These are phyloP conservation scores for Tolypocladium ophioglossoides DNA, from an alignment of 2,329 filamentous ascomycete species.

Conservation along the genomic window DNA sequence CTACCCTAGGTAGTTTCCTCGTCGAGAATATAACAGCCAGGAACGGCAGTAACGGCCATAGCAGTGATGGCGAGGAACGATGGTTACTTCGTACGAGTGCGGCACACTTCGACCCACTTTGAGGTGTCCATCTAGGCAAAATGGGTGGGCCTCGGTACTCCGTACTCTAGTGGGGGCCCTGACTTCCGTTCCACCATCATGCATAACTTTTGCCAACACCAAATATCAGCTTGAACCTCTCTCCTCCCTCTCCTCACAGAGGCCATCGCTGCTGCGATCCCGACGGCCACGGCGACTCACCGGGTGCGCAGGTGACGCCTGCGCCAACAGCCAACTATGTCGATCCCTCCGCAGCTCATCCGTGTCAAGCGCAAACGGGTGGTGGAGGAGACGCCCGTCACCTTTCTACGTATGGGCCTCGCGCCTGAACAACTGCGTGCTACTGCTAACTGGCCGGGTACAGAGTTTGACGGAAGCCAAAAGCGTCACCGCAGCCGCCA, in stretches of 20 bases:
- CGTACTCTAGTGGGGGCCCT: background rate
- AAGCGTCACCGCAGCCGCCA: slow-evolving; percentile 43
- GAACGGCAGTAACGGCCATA: no score
- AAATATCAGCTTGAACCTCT: background rate
- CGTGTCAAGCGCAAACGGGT: slow-evolving; percentile 51
- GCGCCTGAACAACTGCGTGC: slow-evolving; percentile 4
- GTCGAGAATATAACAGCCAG: no score
- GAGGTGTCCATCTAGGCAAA: no score
- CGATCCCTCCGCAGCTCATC: slow-evolving; percentile 47
- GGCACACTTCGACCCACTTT: no score
- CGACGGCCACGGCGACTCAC: background rate
- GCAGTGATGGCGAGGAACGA: no score
- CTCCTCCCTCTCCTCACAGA: background rate
- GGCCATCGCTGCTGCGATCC: background rate
- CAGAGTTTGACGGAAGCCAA: slow-evolving; percentile 40
- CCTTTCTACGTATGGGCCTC: slow-evolving; percentile 36
- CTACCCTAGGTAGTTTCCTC: no score
- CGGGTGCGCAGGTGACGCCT: background rate
- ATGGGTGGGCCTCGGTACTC: no score
- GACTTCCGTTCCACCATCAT: background rate
- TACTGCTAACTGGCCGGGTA: slow-evolving; percentile 4
- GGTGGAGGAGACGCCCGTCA: slow-evolving; percentile 40
- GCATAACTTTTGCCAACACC: background rate
- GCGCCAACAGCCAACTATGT: slow-evolving; percentile 29
- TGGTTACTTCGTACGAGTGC: no score